Evolutionary conservation across 371 early-diverging fungal genomes (phyloP), one percentile per base, ranked within the genome.

Genomic region (Phascolomyces articulosus): DNA sequence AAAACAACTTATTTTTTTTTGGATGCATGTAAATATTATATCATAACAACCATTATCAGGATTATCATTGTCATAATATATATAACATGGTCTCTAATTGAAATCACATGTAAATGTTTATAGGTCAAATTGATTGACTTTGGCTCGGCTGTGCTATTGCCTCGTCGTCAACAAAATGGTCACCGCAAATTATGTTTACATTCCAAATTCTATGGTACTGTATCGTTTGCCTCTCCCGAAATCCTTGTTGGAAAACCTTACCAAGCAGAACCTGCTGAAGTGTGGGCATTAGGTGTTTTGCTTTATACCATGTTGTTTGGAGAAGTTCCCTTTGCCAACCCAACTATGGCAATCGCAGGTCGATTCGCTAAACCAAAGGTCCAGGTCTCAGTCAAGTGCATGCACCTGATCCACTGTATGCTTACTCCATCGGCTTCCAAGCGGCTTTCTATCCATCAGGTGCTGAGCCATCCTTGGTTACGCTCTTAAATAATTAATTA

Each of bases 61-160:
- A 9, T 31, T 9, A 6, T 11, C 2, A 34, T 20, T 47, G 8
- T 6, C n/a, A 47, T 47, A 4, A 44, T 44, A 4, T 44, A 8
- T 27, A 48, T 11, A 26, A 31, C n/a, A 63, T 16, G 47, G 23
- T 31, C 8, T 20, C 2, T 34, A 34, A 26, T 15, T 26, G 16
- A 47, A 13, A n/a, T 15, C 23, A 18, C 21, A 15, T 55, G 10
- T 47, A 13, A 24, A 27, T 28, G 0, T 16, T 13, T 49, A 6
- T 28, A 66, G 64, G 89, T 91, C 65, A 93, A 92, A 71, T 66
- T 94, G 56, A 91, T 93, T 59, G 95, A 94, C 67, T 94, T 94
- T 82, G 95, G 95, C 13, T 85, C 90, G 24, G 87, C 92, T 13
- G 85, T 85, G n/a, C 64, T 84, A 29, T 67, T 87, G 18, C 87